phyloP scores from a whole-genome alignment of 2,329 filamentous ascomycete species.

The Trichoderma simmonsii region DNA sequence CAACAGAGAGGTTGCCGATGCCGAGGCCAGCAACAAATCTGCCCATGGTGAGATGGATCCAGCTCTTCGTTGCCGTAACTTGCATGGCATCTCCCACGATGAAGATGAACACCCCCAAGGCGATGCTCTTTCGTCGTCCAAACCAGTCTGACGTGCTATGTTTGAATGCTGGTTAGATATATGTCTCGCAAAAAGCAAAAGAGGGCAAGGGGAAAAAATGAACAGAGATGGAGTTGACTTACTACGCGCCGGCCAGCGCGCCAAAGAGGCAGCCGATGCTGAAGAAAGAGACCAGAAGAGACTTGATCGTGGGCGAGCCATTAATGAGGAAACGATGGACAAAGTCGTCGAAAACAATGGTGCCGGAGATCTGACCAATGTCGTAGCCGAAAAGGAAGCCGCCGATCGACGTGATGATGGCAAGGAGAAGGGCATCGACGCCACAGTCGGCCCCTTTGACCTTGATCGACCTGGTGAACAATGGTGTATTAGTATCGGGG shows the following conservation, averaged over 20 bases:
- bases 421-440: slow-evolving; percentile 42
- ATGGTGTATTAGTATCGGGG: not conserved
- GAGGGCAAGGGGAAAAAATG: not conserved
- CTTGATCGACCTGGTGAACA: slow-evolving; percentile 35
- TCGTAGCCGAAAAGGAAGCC: slow-evolving; percentile 64
- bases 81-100: slow-evolving; percentile 64
- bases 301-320: slow-evolving; percentile 40
- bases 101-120: slow-evolving; percentile 54
- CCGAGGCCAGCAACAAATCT: slow-evolving; percentile 65
- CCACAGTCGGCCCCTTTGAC: slow-evolving; percentile 44
- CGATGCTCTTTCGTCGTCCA: slow-evolving; percentile 55
- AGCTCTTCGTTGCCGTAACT: slow-evolving; percentile 54
- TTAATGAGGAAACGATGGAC: slow-evolving; percentile 53
- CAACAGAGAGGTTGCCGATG: slow-evolving; percentile 63
- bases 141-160: slow-evolving; percentile 52
- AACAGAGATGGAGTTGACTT: slow-evolving; percentile 18
- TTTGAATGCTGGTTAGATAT: not conserved
- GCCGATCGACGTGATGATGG: slow-evolving; percentile 54
- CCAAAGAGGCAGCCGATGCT: slow-evolving; percentile 56
- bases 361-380: slow-evolving; percentile 56
- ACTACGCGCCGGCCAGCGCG: slow-evolving; percentile 50
- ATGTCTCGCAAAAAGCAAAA: not conserved
- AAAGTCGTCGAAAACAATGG: slow-evolving; percentile 52
- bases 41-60: slow-evolving; percentile 65
- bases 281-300: slow-evolving; percentile 55